A percentile compares a stretch with the other conserved stretches of the same genome.
phyloP scores from a whole-genome alignment of 1,284 basidiomycete species.

The Blastosporella zonata region DNA sequence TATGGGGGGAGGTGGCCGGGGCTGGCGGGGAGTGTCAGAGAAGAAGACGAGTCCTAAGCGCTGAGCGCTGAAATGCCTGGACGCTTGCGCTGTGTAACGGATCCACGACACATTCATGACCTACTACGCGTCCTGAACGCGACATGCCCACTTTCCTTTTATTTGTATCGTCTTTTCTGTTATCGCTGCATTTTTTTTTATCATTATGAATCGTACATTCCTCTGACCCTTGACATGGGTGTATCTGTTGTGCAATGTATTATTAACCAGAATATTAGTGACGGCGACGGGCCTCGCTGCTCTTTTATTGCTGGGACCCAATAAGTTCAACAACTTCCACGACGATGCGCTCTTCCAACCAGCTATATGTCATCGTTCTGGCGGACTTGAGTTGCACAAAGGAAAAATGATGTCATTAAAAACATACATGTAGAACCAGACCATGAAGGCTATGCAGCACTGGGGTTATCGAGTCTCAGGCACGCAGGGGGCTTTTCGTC shows the following conservation, averaged over 20 bases:
- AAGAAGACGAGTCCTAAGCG: conserved; percentile 28
- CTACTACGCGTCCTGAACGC: not conserved
- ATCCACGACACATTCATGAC: conserved; percentile 7
- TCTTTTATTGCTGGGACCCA: not conserved
- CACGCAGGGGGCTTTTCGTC: too few species aligned
- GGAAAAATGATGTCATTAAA: too few species aligned
- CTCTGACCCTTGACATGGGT: not conserved
- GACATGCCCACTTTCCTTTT: conserved; percentile 3
- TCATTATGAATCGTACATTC: conserved; percentile 2
- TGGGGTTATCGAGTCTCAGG: too few species aligned
- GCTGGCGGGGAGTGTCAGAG: conserved; percentile 31
- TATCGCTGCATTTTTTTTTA: too few species aligned
- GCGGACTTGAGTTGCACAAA: too few species aligned
- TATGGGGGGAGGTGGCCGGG: conserved; percentile 30
- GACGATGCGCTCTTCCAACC: too few species aligned
- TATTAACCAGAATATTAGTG: not conserved
- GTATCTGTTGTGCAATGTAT: not conserved
- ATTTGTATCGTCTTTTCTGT: not conserved
- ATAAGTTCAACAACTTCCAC: too few species aligned
- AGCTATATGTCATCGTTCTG: too few species aligned
- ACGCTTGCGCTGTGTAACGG: not conserved
- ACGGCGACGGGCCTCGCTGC: not conserved
- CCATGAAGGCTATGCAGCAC: too few species aligned
- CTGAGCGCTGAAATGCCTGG: not conserved
- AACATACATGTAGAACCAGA: too few species aligned